phyloP scores from a whole-genome alignment of 805 yeast genomes.

The Teunomyces atbi region DNA sequence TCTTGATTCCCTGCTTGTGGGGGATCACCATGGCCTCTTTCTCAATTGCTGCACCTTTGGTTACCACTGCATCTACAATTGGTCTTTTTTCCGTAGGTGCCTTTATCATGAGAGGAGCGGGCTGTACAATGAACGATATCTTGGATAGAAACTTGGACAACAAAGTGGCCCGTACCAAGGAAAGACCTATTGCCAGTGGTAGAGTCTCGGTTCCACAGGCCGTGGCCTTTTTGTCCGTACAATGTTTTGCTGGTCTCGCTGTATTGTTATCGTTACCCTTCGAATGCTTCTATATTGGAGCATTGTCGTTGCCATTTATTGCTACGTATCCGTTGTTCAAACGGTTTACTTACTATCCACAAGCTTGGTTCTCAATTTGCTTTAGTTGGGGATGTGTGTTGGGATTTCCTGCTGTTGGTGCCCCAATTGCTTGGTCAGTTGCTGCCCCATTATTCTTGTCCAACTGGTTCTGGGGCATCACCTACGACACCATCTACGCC shows the following conservation, averaged over 20 bases:
- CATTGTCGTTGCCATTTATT: conserved; percentile 75
- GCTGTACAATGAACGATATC: conserved; percentile 92
- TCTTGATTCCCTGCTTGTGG: conserved; percentile 88
- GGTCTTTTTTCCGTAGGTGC: conserved; percentile 81
- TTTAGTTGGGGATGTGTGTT: conserved; percentile 93
- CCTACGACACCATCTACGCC: conserved; percentile 94
- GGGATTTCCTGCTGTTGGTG: conserved; percentile 96
- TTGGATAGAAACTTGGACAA: conserved; percentile 80
- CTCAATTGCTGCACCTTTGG: conserved; percentile 64
- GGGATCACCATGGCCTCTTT: conserved; percentile 88
- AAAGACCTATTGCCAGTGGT: conserved; percentile 91
- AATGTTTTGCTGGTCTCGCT: conserved; percentile 69
- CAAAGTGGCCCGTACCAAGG: conserved; percentile 83
- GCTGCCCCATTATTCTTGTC: conserved; percentile 77
- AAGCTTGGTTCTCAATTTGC: conserved; percentile 72
- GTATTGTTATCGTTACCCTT: conserved; percentile 72
- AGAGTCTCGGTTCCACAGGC: conserved; percentile 74
- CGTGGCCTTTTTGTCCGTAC: conserved; percentile 64
- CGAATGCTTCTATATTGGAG: conserved; percentile 80
- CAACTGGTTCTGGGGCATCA: conserved; percentile 89
- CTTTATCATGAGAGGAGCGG: conserved; percentile 93
- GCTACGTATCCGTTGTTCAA: conserved; percentile 90
- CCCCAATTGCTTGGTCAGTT: conserved; percentile 66
- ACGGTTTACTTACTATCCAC: conserved; percentile 95
- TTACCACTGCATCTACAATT: conserved; percentile 59